phyloP scores from a whole-genome alignment of 2,329 filamentous ascomycete genomes.

The Ceratocystis destructans region DNA sequence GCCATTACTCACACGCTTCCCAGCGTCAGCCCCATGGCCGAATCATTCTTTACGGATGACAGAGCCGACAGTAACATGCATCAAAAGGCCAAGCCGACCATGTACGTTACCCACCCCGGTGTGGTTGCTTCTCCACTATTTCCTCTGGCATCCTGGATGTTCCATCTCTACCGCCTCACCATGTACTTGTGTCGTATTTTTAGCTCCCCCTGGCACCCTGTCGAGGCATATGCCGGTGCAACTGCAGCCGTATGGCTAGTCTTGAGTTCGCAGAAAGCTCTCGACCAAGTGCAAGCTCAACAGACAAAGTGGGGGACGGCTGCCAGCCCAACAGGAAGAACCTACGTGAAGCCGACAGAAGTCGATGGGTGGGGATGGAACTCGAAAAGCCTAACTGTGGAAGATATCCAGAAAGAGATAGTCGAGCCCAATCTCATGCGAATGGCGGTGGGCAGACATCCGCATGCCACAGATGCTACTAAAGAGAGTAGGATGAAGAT shows the following conservation, averaged over 20 bases:
- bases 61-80: neutral
- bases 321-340: constrained; percentile 43
- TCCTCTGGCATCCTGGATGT: constrained; percentile 55
- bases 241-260: constrained; percentile 65
- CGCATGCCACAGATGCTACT: constrained; percentile 44
- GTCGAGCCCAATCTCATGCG: constrained; percentile 34
- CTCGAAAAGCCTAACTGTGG: constrained; percentile 23
- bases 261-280: constrained; percentile 48
- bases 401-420: constrained; percentile 31
- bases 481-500: constrained; percentile 47
- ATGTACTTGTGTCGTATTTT: constrained; percentile 62
- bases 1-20: constrained; percentile 59
- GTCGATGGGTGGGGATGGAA: constrained; percentile 75
- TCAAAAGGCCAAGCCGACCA: constrained; percentile 35
- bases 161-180: constrained; percentile 51
- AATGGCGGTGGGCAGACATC: constrained; percentile 44
- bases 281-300: constrained; percentile 43
- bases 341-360: constrained; percentile 60
- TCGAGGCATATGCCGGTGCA: constrained; percentile 64
- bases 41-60: constrained; percentile 17
- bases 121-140: constrained; percentile 73
- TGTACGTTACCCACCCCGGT: constrained; percentile 76
- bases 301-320: constrained; percentile 72
- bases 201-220: constrained; percentile 79
- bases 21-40: constrained; percentile 34